phyloP scores from a whole-genome alignment of 805 yeast species.

The Suhomyces xylopsoci region DNA sequence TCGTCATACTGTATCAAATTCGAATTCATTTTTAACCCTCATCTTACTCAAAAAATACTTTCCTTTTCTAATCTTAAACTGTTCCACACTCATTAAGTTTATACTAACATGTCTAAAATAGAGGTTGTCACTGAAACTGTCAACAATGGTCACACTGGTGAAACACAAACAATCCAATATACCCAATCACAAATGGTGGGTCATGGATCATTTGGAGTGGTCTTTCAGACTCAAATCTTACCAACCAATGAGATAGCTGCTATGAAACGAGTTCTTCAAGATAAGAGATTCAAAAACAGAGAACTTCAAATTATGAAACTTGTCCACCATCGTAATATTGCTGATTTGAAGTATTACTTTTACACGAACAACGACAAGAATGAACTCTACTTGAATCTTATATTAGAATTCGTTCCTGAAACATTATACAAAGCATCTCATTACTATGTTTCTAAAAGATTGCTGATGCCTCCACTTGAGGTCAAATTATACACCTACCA shows the following conservation, averaged over 20 bases:
- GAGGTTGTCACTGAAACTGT: slow-evolving; percentile 60
- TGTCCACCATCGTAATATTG: slow-evolving; percentile 81
- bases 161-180: slow-evolving; percentile 60
- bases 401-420: slow-evolving; percentile 93
- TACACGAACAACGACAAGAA: slow-evolving; percentile 69
- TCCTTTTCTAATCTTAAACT: background rate
- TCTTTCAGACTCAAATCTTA: slow-evolving; percentile 78
- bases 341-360: slow-evolving; percentile 82
- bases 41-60: background rate
- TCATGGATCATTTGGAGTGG: slow-evolving; percentile 99
- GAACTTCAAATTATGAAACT: slow-evolving; percentile 94
- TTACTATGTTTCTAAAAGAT: slow-evolving; percentile 69
- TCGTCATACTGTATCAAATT: background rate
- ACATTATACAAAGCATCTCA: slow-evolving; percentile 89
- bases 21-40: background rate
- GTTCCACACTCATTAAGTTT: background rate
- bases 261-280: slow-evolving; percentile 94
- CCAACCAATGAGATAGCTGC: slow-evolving; percentile 83
- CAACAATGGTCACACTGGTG: slow-evolving; percentile 69
- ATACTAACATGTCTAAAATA: slow-evolving; percentile 44
- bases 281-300: slow-evolving; percentile 88
- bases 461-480: slow-evolving; percentile 84
- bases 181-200: slow-evolving; percentile 89
- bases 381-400: slow-evolving; percentile 83
- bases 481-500: slow-evolving; percentile 82